phyloP scores from a whole-genome alignment of 306 rosid genomes.

The Malus fusca region DNA sequence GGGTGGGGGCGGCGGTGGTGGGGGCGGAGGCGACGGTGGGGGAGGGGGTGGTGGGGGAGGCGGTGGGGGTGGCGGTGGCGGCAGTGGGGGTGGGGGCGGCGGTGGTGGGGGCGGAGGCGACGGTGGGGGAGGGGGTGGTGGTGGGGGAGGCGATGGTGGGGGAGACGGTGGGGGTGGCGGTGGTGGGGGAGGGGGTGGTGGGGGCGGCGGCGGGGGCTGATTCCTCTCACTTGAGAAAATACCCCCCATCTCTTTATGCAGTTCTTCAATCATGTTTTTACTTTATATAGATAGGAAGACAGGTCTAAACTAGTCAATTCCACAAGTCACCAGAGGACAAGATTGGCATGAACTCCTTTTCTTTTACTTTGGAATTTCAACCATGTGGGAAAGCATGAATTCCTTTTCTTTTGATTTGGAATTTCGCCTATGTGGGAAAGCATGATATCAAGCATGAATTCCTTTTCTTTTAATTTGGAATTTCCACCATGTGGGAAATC shows the following conservation, averaged over 20 bases:
- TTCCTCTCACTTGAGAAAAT: too few species aligned
- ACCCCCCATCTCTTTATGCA: constrained; percentile 17
- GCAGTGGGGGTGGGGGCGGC: rapidly evolving
- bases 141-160: too few species aligned
- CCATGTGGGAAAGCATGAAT: neutral
- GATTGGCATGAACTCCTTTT: too few species aligned
- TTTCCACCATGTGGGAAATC: neutral
- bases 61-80: too few species aligned
- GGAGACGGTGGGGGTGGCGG: rapidly evolving
- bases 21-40: rapidly evolving
- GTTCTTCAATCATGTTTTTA: neutral
- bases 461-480: neutral
- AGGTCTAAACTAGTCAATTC: neutral
- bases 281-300: neutral
- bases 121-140: too few species aligned
- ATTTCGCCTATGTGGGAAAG: neutral
- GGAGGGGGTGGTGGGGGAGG: rapidly evolving
- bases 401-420: too few species aligned
- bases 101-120: rapidly evolving
- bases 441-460: neutral
- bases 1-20: too few species aligned
- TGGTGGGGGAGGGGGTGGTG: too few species aligned
- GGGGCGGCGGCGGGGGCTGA: too few species aligned
- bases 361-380: neutral
- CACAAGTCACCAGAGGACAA: too few species aligned